Evolutionary conservation across 2,329 filamentous ascomycete species (phyloP).

Genomic region (Calonectria ilicicola): DNA sequence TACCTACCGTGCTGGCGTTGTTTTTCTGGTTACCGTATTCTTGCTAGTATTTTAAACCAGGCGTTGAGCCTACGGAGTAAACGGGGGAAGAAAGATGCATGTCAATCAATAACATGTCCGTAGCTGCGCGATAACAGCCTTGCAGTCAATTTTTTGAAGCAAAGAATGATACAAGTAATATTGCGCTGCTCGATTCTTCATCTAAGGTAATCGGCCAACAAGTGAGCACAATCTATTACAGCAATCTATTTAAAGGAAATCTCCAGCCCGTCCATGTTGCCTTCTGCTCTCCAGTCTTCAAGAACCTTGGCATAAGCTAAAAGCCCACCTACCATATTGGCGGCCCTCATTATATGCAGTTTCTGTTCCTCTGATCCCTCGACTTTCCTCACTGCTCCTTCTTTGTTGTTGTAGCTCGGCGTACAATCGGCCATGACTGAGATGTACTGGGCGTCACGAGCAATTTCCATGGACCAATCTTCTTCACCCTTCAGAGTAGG

Average conservation of each 20-base stretch:
- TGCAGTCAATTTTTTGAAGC: too few species aligned
- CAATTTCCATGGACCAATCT: not conserved
- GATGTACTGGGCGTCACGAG: slow-evolving; percentile 18
- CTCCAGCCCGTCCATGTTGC: not conserved
- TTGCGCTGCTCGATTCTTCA: too few species aligned
- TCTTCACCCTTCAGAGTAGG: not conserved
- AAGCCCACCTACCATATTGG: not conserved
- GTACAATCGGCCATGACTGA: slow-evolving; percentile 60
- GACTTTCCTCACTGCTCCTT: slow-evolving; percentile 46
- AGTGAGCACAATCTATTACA: not conserved
- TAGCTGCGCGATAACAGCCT: too few species aligned
- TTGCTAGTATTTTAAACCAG: too few species aligned
- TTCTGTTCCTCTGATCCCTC: not conserved
- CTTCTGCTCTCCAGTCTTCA: not conserved
- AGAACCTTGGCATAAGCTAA: not conserved
- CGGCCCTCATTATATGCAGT: not conserved
- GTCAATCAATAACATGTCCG: too few species aligned
- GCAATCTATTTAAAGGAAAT: not conserved
- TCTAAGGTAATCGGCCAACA: too few species aligned
- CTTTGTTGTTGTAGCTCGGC: slow-evolving; percentile 64
- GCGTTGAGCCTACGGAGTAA: too few species aligned
- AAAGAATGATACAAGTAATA: too few species aligned
- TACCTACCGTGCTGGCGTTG: too few species aligned
- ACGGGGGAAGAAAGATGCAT: too few species aligned
- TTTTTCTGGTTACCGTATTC: too few species aligned